A percentile compares a stretch with the other conserved stretches of the same genome.
Conservation (phyloP, 148 eudicot genomes). For the Camellia sinensis region DNA sequence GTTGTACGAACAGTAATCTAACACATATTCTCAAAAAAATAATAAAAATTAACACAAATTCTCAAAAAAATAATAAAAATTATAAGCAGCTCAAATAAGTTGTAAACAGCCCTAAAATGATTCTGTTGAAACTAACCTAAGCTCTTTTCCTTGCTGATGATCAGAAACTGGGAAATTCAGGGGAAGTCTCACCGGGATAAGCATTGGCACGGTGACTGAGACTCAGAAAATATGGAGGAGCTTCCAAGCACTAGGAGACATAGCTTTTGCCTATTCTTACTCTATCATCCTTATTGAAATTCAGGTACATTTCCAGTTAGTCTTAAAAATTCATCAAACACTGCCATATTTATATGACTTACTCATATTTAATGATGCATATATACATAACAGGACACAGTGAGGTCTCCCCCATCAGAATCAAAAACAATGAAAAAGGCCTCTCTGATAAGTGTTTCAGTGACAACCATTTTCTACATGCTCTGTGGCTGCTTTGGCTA, state of each 20-base stretch:
- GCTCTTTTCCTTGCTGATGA: not conserved
- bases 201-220: slow-evolving; percentile 51
- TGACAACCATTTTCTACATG: slow-evolving; percentile 53
- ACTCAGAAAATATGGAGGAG: slow-evolving; percentile 61
- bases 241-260: slow-evolving; percentile 70
- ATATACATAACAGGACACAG: slow-evolving; percentile 29
- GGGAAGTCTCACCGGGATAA: slow-evolving; percentile 49
- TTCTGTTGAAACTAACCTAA: not conserved
- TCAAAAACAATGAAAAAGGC: slow-evolving; percentile 54
- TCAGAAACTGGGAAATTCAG: slow-evolving; percentile 25
- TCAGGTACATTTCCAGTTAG: slow-evolving; percentile 26
- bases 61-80: too few species aligned
- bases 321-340: not conserved
- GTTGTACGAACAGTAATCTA: too few species aligned
- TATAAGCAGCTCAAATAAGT: too few species aligned
- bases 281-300: slow-evolving; percentile 70
- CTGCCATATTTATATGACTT: not conserved
- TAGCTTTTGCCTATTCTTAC: slow-evolving; percentile 76
- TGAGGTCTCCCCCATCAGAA: slow-evolving; percentile 52
- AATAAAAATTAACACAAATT: too few species aligned
- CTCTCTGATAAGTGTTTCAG: slow-evolving; percentile 40
- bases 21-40: too few species aligned
- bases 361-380: not conserved
- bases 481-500: slow-evolving; percentile 54
- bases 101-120: not conserved